A percentile compares a stretch with the other conserved stretches of the same genome.
phyloP scores from a whole-genome alignment of 2,329 filamentous ascomycete species.

The Cytospora chrysosperma region DNA sequence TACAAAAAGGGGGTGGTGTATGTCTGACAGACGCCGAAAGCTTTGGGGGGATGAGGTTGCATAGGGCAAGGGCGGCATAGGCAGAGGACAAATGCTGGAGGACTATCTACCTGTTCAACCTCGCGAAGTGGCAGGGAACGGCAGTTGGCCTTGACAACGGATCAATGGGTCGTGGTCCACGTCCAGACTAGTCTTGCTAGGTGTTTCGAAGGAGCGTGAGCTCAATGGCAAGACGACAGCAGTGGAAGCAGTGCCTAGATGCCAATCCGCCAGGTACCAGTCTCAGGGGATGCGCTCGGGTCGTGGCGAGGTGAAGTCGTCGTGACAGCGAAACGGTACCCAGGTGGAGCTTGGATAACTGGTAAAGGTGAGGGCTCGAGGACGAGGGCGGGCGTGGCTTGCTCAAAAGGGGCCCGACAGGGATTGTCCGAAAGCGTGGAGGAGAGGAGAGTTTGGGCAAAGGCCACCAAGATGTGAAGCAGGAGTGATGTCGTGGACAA shows the following conservation, averaged over 20 bases:
- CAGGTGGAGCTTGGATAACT: conserved; percentile 19
- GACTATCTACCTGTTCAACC: conserved; percentile 26
- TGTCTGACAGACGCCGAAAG: background rate
- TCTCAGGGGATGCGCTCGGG: conserved; percentile 19
- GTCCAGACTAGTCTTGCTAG: conserved; percentile 23
- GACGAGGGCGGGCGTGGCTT: conserved; percentile 15
- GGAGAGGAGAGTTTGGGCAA: conserved; percentile 10
- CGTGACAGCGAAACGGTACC: conserved; percentile 16
- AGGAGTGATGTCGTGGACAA: background rate
- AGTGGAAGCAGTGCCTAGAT: conserved; percentile 1
- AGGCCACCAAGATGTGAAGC: conserved; percentile 3
- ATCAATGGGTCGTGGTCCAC: conserved; percentile 24
- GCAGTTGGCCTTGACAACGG: conserved; percentile 23
- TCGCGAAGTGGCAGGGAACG: conserved; percentile 23
- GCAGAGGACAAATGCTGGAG: conserved; percentile 22
- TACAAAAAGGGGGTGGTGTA: background rate
- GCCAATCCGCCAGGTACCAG: conserved; percentile 17
- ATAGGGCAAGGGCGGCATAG: background rate
- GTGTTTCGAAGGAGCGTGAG: conserved; percentile 8
- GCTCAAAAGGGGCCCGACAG: conserved; percentile 23
- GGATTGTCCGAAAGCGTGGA: conserved; percentile 21
- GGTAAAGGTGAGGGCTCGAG: conserved; percentile 18
- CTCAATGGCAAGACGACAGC: conserved; percentile 10
- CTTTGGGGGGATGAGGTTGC: background rate
- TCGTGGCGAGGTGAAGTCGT: conserved; percentile 10